phyloP scores from a whole-genome alignment of 805 yeast species.

The Spathaspora passalidarum region DNA sequence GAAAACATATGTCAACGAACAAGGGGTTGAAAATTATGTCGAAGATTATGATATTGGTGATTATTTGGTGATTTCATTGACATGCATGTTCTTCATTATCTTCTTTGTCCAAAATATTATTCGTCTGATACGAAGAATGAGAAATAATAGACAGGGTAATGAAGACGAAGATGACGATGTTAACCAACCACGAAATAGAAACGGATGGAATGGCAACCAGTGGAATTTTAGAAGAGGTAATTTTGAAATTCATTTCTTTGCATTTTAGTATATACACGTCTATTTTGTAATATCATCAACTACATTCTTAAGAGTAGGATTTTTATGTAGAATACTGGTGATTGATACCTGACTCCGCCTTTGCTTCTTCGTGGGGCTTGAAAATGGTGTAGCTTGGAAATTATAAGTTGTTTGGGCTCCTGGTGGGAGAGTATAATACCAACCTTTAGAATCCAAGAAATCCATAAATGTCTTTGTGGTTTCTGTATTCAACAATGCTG shows the following conservation, averaged over 20 bases:
- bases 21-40: conserved; percentile 5
- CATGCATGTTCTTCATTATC: conserved; percentile 24
- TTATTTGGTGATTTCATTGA: conserved; percentile 28
- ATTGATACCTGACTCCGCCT: not conserved
- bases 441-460: conserved; percentile 51
- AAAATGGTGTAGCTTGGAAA: not conserved
- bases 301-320: conserved; percentile 26
- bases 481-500: conserved; percentile 51
- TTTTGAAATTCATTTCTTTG: conserved; percentile 35
- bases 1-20: conserved; percentile 13
- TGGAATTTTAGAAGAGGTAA: conserved; percentile 23
- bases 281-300: conserved; percentile 23
- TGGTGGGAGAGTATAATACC: conserved; percentile 61
- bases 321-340: conserved; percentile 16
- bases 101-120: conserved; percentile 26
- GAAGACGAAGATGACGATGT: conserved; percentile 7
- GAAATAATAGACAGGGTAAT: conserved; percentile 9
- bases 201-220: conserved; percentile 18
- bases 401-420: conserved; percentile 39
- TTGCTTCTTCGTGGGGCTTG: not conserved
- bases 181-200: conserved; percentile 2
- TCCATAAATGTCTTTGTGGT: conserved; percentile 60
- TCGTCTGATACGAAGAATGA: conserved; percentile 23
- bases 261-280: conserved; percentile 17
- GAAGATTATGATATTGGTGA: conserved; percentile 32